A percentile compares a stretch with the other conserved stretches of the same genome.
These are phyloP conservation scores for Aspergillus texensis DNA, from an alignment of 2,329 filamentous ascomycete genomes.

Conservation along the genomic window DNA sequence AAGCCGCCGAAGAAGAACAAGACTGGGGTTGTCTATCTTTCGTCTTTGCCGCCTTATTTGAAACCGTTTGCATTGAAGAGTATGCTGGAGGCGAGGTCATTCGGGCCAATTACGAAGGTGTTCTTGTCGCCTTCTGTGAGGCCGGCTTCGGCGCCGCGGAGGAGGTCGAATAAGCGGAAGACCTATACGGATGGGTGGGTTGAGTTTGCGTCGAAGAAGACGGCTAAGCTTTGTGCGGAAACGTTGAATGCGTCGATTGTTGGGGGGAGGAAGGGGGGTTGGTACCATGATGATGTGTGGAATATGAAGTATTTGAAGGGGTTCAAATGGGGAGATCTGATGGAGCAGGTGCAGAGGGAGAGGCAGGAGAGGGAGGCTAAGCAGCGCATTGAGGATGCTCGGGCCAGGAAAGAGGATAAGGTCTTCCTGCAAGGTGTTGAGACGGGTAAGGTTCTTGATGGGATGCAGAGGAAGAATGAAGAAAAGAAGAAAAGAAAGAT, in stretches of 20 bases:
- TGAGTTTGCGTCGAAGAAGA: slow-evolving; percentile 49
- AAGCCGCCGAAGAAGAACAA: slow-evolving; percentile 36
- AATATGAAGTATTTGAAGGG: slow-evolving; percentile 51
- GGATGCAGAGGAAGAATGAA: slow-evolving; percentile 49
- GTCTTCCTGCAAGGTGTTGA: slow-evolving; percentile 47
- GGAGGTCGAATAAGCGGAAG: slow-evolving; percentile 45
- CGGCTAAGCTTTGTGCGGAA: slow-evolving; percentile 49
- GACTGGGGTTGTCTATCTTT: slow-evolving; percentile 49
- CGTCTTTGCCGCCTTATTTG: slow-evolving; percentile 51
- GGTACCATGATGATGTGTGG: slow-evolving; percentile 50
- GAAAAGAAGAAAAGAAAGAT: slow-evolving; percentile 37
- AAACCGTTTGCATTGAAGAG: slow-evolving; percentile 50
- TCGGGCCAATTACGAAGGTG: slow-evolving; percentile 46
- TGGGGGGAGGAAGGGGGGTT: slow-evolving; percentile 48
- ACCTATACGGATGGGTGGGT: slow-evolving; percentile 52
- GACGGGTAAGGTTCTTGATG: slow-evolving; percentile 43
- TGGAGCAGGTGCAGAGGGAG: slow-evolving; percentile 49
- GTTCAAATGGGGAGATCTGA: slow-evolving; percentile 49
- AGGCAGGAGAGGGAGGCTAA: slow-evolving; percentile 44
- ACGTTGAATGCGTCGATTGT: slow-evolving; percentile 48
- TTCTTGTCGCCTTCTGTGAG: slow-evolving; percentile 46
- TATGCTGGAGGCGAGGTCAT: slow-evolving; percentile 44
- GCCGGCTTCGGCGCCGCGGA: slow-evolving; percentile 21
- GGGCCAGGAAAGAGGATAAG: slow-evolving; percentile 48
- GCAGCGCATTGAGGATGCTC: slow-evolving; percentile 45